Evolutionary conservation across 495 filamentous ascomycete genomes (phyloP), one percentile per base, ranked within the genome.

Genomic region (Lepidopterella palustris): DNA sequence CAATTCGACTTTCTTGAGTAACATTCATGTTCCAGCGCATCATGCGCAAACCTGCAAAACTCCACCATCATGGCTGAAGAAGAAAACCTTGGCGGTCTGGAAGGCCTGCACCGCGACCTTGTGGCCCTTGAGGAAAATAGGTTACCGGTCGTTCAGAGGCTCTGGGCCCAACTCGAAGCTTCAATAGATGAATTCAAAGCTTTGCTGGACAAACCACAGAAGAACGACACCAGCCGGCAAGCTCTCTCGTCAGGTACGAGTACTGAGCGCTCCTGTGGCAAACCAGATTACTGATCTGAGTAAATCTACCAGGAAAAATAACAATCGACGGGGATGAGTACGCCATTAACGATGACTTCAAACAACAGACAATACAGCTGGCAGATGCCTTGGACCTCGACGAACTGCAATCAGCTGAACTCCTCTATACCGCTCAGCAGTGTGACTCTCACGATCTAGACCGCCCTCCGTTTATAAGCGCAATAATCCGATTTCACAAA

Each of bases 341-440:
- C 70, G 65, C 80, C n/a, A 75, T 97, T 70, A 97, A 95, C 69
- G 77, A 85, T 40, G 84, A 92, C 65, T 97, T 97, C 71, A 80
- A 90, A 71, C 84, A 95, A 71, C 80, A 84, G 55, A 79, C 85
- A 31, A 77, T 92, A 18, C 80, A 88, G 68, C 73, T 97, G 35
- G 89, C 92, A 52, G 92, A 97, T 74, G 85, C 85, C 24, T 78
- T 97, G 54, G 82, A 95, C 63, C 78, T 99, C 26, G 92, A 99
- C 73, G 93, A 99, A 72, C 63, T 95, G 50, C 77, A 90, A 68
- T 86, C 95, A 21, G 88, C 91, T 5, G 71, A 78, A 48, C 74
- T 95, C 24, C 82, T 92, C 57, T 71, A 95, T 18, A 79, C 80
- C 39, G 82, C 87, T 5, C 81, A 87, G 67, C 77, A 82, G 49